Base-by-base conservation (phyloP, 1,139 yeast species). In the Lizanozyma gosingica region DNA sequence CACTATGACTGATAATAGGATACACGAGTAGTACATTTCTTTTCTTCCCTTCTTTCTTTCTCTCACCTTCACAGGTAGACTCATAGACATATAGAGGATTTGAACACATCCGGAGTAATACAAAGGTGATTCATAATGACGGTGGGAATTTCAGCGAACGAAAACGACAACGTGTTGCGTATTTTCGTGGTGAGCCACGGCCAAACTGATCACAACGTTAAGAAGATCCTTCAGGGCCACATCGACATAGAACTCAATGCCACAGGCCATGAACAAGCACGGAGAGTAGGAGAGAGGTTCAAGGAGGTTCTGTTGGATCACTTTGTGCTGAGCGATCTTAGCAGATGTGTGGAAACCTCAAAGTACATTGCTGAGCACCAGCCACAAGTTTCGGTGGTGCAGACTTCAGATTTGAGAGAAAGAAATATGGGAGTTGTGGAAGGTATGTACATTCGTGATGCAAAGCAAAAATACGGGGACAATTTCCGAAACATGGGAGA, bases 401-500 rank as follows among this genome's bases (percentile, higher is more conserved):
- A 47, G 35, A 67, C 75, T 1, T 35, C 56, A 2, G 69, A 69
- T 22, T 63, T 85, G 37, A 70, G 97, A 44, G 97, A 88, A 54
- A 65, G 96, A 38, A 59, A 65, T 42, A 85, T 88, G 95, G 97
- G 96, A 1, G 62, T 55, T 2, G 73, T 80, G 17, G 87, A 88
- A 55, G 95, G 95, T 2, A 77, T 83, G 85, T 63, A 66, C 37
- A 63, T 84, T 18, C 59, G 55, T 17, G 92, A 83, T 37, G 97
- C 95, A 1, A 64, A 74, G 17, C 68, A 54, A 1, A 50, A 55
- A 42, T 69, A 61, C 45, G 73, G 74, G 0, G 55, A 53, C 2
- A 50, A 55, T 32, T 69, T 63, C 48, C 53, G 70, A 33, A 59
- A 65, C 34, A 64, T 71, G 50, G 85, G 85, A 1, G 65, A 59